Conservation (phyloP, 2,329 filamentous ascomycete genomes). For the Xylariales sp. region DNA sequence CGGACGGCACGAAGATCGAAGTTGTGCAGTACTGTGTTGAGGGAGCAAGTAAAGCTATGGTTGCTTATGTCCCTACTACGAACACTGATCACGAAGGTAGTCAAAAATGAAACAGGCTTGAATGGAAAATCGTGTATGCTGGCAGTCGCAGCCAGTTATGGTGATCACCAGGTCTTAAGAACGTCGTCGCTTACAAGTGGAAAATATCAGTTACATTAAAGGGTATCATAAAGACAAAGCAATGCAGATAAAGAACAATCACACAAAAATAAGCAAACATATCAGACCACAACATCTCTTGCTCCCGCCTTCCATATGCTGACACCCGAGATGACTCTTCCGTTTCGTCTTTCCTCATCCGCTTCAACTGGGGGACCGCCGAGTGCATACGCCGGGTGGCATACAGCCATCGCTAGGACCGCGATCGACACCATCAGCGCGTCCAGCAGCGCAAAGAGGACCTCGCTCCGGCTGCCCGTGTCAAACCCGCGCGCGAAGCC, state of each 20-base stretch:
- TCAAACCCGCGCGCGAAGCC: conserved; percentile 19
- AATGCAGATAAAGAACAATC: too few species aligned
- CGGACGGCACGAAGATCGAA: conserved; percentile 50
- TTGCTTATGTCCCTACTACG: conserved; percentile 57
- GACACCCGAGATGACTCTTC: neutral
- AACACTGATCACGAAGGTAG: too few species aligned
- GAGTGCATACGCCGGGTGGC: conserved; percentile 20
- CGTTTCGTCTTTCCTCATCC: neutral
- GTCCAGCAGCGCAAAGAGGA: conserved; percentile 23
- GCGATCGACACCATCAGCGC: conserved; percentile 23
- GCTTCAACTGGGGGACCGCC: too few species aligned
- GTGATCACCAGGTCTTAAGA: too few species aligned
- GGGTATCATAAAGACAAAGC: too few species aligned
- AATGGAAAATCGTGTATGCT: neutral
- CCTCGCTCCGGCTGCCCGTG: conserved; percentile 17
- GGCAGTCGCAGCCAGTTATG: too few species aligned
- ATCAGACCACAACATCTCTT: too few species aligned
- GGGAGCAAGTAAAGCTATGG: conserved; percentile 79
- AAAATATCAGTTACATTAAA: too few species aligned
- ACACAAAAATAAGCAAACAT: too few species aligned
- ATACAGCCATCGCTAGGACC: conserved; percentile 19
- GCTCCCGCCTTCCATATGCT: neutral
- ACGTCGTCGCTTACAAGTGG: too few species aligned
- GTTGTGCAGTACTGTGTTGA: conserved; percentile 89
- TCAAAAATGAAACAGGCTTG: neutral